Conservation (phyloP, 805 yeast species). For the Candida parachauliodes region DNA sequence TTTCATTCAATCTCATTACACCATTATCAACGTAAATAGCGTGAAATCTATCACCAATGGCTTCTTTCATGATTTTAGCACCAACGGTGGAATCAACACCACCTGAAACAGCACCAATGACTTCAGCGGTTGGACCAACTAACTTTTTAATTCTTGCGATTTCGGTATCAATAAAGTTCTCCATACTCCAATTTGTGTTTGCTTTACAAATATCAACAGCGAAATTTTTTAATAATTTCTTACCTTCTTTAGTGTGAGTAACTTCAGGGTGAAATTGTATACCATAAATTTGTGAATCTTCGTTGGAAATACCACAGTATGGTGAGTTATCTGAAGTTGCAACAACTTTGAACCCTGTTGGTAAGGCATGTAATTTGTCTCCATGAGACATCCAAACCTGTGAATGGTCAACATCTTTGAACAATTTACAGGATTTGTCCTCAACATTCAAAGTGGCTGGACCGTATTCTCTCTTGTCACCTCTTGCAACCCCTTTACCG, state of each 20-base stretch:
- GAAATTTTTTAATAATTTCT: slow-evolving; percentile 80
- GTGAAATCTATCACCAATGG: slow-evolving; percentile 98
- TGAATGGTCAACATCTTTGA: slow-evolving; percentile 86
- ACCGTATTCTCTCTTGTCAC: slow-evolving; percentile 97
- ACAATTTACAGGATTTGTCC: slow-evolving; percentile 65
- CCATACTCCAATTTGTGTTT: slow-evolving; percentile 93
- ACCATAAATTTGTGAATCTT: slow-evolving; percentile 74
- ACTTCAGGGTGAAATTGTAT: slow-evolving; percentile 99
- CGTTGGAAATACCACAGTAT: slow-evolving; percentile 85
- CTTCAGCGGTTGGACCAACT: slow-evolving; percentile 98
- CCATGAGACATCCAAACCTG: slow-evolving; percentile 99
- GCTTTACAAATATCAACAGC: slow-evolving; percentile 90
- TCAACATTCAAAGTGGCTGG: slow-evolving; percentile 84
- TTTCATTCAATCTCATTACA: slow-evolving; percentile 93
- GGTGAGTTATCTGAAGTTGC: slow-evolving; percentile 96
- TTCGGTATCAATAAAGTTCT: slow-evolving; percentile 95
- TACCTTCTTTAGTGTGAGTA: slow-evolving; percentile 92
- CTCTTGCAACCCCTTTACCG: slow-evolving; percentile 90
- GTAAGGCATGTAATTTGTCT: slow-evolving; percentile 88
- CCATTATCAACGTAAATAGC: slow-evolving; percentile 98
- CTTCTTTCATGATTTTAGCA: slow-evolving; percentile 96
- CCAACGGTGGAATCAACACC: slow-evolving; percentile 99
- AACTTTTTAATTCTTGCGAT: slow-evolving; percentile 84
- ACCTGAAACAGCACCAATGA: slow-evolving; percentile 98
- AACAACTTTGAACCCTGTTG: slow-evolving; percentile 81